Base-by-base conservation (phyloP, 2,329 filamentous ascomycete genomes). In the Colletotrichum theobromicola region DNA sequence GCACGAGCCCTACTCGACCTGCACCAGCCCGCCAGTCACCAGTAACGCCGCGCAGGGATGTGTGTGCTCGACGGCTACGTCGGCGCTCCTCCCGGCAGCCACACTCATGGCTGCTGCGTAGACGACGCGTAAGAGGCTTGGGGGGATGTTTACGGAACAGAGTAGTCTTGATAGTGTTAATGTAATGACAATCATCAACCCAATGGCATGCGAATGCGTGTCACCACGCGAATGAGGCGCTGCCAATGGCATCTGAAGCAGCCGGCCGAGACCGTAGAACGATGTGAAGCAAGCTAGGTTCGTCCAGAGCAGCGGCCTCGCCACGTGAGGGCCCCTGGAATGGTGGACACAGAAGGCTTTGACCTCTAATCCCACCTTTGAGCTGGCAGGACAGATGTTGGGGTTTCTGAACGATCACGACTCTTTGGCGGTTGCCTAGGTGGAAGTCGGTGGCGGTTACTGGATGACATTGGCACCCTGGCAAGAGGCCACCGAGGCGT, bases 1-100 rank as follows among this genome's bases (percentile, higher is more conserved):
- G 6, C 87, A 84, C 79, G 82, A 82, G 32, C 75, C 82, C 1
- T 83, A 87, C 50, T 81, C 84, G 3, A 88, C 86, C 5, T 90
- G 88, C 77, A 80, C 79, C 1, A 79, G 83, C 5, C 86, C 87
- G 8, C 87, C 87, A 1, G 79, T 87, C 7, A 87, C 86, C 2
- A 88, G 86, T 74, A 79, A 86, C 12, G 76, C 79, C 4, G 82
- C 81, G 10, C 78, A 82, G 67, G 86, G 86, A 0, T 88, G 87
- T 35, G 81, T 88, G 3, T 88, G 85, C 77, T 80, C 82, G 46
- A 84, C 76, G 28, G 37, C 76, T 8, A 67, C 76, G 13, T 53
- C 74, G 46, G 60, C 58, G 50, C 66, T 62, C 10, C 64, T 77
- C 16, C 70, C 75, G 13, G 70, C 61, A 24, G 70, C 74, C 28